A percentile compares a stretch with the other conserved stretches of the same genome.
These are phyloP conservation scores for Pogostemon cablin DNA, from an alignment of 257 asterid species.

Conservation along the genomic window DNA sequence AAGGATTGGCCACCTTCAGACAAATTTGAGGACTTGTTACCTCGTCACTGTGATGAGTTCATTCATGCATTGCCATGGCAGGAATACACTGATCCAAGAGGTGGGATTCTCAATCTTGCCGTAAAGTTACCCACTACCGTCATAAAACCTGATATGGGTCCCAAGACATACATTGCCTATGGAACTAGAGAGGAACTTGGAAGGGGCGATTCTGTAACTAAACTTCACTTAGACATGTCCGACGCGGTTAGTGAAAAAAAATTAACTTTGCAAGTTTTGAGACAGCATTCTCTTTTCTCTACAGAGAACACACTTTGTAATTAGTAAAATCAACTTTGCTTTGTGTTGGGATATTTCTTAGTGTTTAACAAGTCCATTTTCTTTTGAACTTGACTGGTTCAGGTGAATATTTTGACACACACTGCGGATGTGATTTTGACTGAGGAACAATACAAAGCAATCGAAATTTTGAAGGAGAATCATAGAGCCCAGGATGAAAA, in stretches of 20 bases:
- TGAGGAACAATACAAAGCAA: conserved; percentile 62
- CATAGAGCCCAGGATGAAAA: conserved; percentile 74
- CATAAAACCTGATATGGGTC: conserved; percentile 92
- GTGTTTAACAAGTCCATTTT: conserved; percentile 5
- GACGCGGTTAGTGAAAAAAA: conserved; percentile 62
- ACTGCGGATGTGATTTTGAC: conserved; percentile 62
- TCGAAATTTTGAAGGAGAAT: conserved; percentile 58
- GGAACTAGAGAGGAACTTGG: conserved; percentile 76
- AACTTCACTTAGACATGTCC: conserved; percentile 94
- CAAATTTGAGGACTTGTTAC: conserved; percentile 81
- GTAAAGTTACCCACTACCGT: conserved; percentile 68
- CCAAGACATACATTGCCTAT: conserved; percentile 93
- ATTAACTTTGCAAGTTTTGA: not conserved
- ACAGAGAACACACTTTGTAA: not conserved
- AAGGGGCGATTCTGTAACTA: conserved; percentile 97
- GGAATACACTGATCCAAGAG: conserved; percentile 84
- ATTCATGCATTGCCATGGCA: conserved; percentile 83
- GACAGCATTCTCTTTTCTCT: conserved; percentile 4
- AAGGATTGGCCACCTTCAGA: conserved; percentile 98
- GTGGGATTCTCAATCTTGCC: conserved; percentile 82
- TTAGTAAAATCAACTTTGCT: not conserved
- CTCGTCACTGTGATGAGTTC: conserved; percentile 95
- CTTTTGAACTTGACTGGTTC: conserved; percentile 29
- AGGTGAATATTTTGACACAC: conserved; percentile 94
- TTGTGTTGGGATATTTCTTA: not conserved